phyloP scores from a whole-genome alignment of 176 grass and related monocot species.

The Juncus effusus region DNA sequence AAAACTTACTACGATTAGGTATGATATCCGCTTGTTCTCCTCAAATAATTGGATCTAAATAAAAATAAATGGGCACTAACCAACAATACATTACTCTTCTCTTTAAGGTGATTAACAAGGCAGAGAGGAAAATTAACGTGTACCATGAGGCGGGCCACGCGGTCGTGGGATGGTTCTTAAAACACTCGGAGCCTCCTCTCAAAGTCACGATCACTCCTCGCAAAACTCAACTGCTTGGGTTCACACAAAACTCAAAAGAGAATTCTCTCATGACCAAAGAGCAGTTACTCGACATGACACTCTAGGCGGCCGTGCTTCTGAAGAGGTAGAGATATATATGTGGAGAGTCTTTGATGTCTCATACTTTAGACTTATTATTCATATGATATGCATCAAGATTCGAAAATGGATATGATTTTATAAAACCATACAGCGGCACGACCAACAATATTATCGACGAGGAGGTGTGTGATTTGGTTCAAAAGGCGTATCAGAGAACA shows the following conservation, averaged over 20 bases:
- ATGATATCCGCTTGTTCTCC: no score
- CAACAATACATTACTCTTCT: neutral
- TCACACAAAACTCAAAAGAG: constrained; percentile 81
- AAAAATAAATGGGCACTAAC: no score
- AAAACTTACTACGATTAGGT: no score
- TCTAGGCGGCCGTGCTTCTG: constrained; percentile 73
- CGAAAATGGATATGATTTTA: constrained; percentile 56
- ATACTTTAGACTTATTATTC: constrained; percentile 3
- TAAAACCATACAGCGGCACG: constrained; percentile 59
- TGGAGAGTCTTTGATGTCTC: no score
- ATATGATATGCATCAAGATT: no score
- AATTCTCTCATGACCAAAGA: constrained; percentile 97
- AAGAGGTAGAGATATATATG: no score
- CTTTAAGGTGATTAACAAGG: constrained; percentile 74
- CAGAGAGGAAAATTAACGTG: constrained; percentile 70
- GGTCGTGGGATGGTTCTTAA: constrained; percentile 93
- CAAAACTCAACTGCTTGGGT: constrained; percentile 75
- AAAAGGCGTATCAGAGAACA: constrained; percentile 64
- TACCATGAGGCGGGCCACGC: constrained; percentile 98
- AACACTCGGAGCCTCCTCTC: constrained; percentile 80
- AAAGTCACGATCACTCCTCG: constrained; percentile 94
- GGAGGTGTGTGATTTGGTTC: constrained; percentile 84
- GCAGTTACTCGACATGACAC: constrained; percentile 91
- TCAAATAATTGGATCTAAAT: no score
- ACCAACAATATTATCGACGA: constrained; percentile 63